These are phyloP conservation scores for Peniophora sp. DNA, from an alignment of 1,284 basidiomycete genomes.

Conservation along the genomic window DNA sequence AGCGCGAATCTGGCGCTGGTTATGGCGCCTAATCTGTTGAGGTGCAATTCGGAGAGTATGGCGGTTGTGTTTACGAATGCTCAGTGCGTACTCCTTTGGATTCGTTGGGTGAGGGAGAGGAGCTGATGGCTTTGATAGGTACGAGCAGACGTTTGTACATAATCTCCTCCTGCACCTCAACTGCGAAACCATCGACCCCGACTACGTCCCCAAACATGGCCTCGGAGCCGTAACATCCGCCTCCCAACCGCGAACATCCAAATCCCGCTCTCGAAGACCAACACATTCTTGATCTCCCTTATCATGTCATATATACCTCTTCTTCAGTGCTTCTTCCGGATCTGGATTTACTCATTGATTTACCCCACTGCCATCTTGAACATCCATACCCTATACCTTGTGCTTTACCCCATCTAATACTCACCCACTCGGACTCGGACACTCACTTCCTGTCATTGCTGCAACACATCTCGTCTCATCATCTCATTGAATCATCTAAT, in stretches of 20 bases:
- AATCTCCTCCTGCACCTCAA: slow-evolving; percentile 75
- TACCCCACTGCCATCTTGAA: background rate
- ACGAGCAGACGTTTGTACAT: slow-evolving; percentile 82
- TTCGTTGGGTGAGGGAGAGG: slow-evolving; percentile 4
- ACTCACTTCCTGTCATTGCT: background rate
- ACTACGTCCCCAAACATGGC: slow-evolving; percentile 72
- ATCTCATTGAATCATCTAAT: no score
- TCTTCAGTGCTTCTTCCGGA: no score
- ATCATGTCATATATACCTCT: no score
- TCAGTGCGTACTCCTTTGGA: slow-evolving; percentile 44
- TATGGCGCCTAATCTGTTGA: slow-evolving; percentile 82
- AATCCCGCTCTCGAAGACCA: slow-evolving; percentile 38
- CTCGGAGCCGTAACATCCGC: slow-evolving; percentile 49
- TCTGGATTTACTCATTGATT: background rate
- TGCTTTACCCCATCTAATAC: no score
- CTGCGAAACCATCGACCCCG: slow-evolving; percentile 64
- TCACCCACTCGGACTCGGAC: background rate
- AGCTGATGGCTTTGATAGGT: slow-evolving; percentile 37
- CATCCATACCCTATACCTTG: no score
- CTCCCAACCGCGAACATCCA: slow-evolving; percentile 31
- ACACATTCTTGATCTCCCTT: background rate
- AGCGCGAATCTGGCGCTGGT: slow-evolving; percentile 71
- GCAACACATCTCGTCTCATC: no score
- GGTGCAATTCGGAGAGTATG: slow-evolving; percentile 79
- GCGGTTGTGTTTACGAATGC: slow-evolving; percentile 84